Evolutionary conservation across 192 early-diverging fungal genomes (phyloP), one percentile per base, ranked within the genome.

Genomic region (Tieghemiomyces parasiticus): DNA sequence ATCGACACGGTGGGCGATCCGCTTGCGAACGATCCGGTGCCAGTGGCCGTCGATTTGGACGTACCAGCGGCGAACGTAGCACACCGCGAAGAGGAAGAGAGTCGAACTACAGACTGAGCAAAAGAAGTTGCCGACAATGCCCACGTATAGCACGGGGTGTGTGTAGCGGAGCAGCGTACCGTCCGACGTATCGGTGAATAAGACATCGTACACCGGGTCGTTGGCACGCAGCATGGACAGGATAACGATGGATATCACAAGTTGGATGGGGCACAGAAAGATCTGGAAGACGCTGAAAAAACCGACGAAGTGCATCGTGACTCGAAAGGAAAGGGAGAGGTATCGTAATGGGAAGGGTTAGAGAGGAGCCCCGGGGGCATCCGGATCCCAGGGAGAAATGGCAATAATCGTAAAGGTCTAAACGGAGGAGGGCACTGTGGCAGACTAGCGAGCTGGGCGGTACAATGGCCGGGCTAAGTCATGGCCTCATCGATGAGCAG

Each of bases 31-130:
- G 13, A 58, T 24, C 33, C 55, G 55, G 19, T 24, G 30, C 55
- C 55, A 58, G 3, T 58, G 34, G n/a, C 55, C 55, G 24, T 58
- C 55, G n/a, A 58, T 58, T 16, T 58, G 30, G 4, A 38, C 33
- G 33, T 58, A 58, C 55, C 30, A 35, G 9, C 35, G 32, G n/a
- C 55, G 55, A 35, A 38, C 35, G n/a, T 58, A 58, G 55, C 16
- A 38, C 16, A 38, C 9, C 13, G 34, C 55, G 4, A 58, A 38
- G 4, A 16, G n/a, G 10, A 58, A 58, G 28, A 58, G 26, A 22
- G 28, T 31, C 9, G n/a, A 31, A 58, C n/a, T 38, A 16, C 26
- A 12, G n/a, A 32, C 30, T 12, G 55, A 58, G 55, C 55, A 58
- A n/a, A 58, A 12, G 55, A 28, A 19, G 35, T 58, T 58, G 6